phyloP scores from a whole-genome alignment of 495 filamentous ascomycete genomes.

The Friedmanniomyces simplex region DNA sequence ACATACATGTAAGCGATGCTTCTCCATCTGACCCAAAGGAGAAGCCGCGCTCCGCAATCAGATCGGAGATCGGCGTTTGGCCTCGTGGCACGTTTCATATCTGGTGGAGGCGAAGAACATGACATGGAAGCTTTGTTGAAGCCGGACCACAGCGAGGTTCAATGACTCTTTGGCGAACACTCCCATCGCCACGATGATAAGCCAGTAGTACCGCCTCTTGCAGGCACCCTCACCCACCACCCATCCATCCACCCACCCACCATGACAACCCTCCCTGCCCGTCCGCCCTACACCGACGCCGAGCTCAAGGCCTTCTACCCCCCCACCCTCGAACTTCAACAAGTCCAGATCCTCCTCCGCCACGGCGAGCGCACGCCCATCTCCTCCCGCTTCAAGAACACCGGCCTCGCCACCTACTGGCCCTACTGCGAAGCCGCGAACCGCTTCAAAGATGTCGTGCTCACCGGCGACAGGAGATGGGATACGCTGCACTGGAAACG shows the following conservation, averaged over 20 bases:
- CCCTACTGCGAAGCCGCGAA: conserved; percentile 77
- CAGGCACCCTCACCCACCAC: too few relatives aligned
- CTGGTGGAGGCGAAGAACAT: too few relatives aligned
- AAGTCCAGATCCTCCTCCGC: conserved; percentile 82
- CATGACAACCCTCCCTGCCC: conserved; percentile 72
- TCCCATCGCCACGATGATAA: too few relatives aligned
- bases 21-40: too few relatives aligned
- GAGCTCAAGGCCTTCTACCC: conserved; percentile 83
- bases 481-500: conserved; percentile 64
- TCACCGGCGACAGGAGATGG: conserved; percentile 51
- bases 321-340: conserved; percentile 61
- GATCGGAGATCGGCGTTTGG: too few relatives aligned
- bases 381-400: conserved; percentile 75
- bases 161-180: too few relatives aligned
- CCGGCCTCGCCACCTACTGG: conserved; percentile 52
- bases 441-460: conserved; percentile 59
- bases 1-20: too few relatives aligned
- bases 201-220: too few relatives aligned
- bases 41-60: too few relatives aligned
- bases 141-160: too few relatives aligned
- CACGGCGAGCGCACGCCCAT: conserved; percentile 87
- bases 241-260: background rate
- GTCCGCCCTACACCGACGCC: conserved; percentile 64
- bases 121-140: too few relatives aligned
- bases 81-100: too few relatives aligned